Evolutionary conservation across 371 early-diverging fungal species (phyloP), one percentile per base, ranked within the genome.

Genomic region (Mucor sp.): DNA sequence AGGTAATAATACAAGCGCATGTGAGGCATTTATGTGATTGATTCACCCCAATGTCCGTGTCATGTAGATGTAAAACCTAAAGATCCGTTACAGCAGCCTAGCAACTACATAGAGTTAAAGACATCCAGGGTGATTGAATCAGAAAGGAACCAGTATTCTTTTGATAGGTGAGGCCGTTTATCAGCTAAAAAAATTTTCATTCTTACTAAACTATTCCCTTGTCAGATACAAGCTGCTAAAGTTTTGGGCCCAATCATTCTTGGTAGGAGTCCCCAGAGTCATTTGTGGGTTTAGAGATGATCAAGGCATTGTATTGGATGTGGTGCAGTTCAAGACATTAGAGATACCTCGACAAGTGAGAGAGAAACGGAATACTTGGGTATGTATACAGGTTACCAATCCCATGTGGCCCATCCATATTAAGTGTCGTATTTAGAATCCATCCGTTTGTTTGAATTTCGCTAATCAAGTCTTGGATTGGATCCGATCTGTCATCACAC

Each of bases 221-320:
- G 57, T 61, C 76, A 89, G 93, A 33, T 85, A 81, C 75, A 97
- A 97, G 73, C 80, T 97, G 60, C 66, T 95, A 1, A 92, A 92
- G 67, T 91, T 93, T 62, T 97, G 95, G 93, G 93, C 94, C 5
- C 97, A 97, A 76, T 96, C 95, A 5, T 97, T 92, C 76, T 77
- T 97, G 5, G 91, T 94, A 1, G 98, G 96, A 2, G 87, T 95
- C 5, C 94, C 93, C 0, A 80, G 76, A 3, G 84, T 96, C 11
- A 85, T 94, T 37, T 85, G 95, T 37, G 98, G 96, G 0, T 97
- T 91, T 70, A 87, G 97, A 56, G 91, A 94, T 68, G 90, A 94
- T 68, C 73, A 87, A 48, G 94, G 93, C 6, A 65, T 72, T 9
- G 63, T 96, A 7, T 61, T 77, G 3, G 60, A 64, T 0, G 64